These are phyloP conservation scores for Colletotrichum magnum DNA, from an alignment of 2,329 filamentous ascomycete species.

Conservation along the genomic window DNA sequence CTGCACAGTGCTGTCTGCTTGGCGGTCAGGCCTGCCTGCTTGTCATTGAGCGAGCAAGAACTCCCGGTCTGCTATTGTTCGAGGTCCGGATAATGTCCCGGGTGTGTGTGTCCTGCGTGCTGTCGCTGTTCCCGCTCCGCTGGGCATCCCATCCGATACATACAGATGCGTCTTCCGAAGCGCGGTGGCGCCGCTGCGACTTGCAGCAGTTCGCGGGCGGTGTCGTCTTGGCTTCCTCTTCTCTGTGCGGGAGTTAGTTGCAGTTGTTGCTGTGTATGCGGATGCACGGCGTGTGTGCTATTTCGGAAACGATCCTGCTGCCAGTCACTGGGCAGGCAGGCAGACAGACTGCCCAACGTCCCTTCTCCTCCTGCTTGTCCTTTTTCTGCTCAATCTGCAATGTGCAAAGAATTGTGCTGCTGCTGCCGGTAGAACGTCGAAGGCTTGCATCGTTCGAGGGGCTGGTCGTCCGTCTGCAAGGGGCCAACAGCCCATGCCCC, in stretches of 20 bases:
- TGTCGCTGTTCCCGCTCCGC: conserved; percentile 7
- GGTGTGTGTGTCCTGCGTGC: neutral
- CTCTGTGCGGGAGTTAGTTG: conserved; percentile 3
- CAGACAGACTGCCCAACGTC: too few relatives aligned
- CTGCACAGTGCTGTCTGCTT: conserved; percentile 16
- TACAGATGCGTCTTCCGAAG: neutral
- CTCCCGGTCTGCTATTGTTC: neutral
- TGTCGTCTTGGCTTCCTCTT: conserved; percentile 1
- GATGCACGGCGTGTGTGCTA: neutral
- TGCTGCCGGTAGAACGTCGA: too few relatives aligned
- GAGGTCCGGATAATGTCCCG: neutral
- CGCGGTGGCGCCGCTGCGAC: conserved; percentile 4
- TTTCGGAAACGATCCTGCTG: too few relatives aligned
- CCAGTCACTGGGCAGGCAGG: too few relatives aligned
- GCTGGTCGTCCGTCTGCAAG: conserved; percentile 15
- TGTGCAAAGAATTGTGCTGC: too few relatives aligned
- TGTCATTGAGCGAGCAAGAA: neutral
- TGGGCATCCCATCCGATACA: conserved; percentile 6
- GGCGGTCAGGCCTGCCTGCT: conserved; percentile 4
- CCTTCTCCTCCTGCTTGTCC: too few relatives aligned
- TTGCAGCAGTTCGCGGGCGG: conserved; percentile 16
- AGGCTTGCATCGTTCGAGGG: too few relatives aligned
- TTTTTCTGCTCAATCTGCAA: too few relatives aligned
- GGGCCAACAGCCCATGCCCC: neutral
- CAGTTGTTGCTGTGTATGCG: neutral